phyloP scores from a whole-genome alignment of 2,329 filamentous ascomycete genomes.

The Diaporthe helianthi region DNA sequence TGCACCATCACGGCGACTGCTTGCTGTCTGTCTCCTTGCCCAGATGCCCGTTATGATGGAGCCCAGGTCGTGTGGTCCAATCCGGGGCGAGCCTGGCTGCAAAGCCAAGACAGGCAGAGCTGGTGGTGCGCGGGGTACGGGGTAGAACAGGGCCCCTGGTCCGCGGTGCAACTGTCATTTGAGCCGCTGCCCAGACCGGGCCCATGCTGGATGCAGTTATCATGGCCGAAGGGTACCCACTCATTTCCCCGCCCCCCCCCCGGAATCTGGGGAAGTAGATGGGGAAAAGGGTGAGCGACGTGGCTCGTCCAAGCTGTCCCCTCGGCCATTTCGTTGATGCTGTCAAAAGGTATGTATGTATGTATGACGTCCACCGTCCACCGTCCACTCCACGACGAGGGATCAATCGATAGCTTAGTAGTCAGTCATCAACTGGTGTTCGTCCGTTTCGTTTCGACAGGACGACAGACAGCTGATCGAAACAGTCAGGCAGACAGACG shows the following conservation, averaged over 20 bases:
- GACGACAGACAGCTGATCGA: background rate
- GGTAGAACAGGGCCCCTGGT: background rate
- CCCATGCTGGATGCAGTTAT: constrained; percentile 1
- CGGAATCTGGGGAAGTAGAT: constrained; percentile 13
- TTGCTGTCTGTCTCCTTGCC: constrained; percentile 8
- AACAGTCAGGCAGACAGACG: background rate
- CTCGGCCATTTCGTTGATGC: constrained; percentile 18
- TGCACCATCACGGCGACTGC: too few relatives aligned
- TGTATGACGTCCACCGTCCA: too few relatives aligned
- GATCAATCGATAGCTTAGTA: background rate
- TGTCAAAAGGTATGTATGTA: too few relatives aligned
- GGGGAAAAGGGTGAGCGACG: background rate
- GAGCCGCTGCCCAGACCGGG: constrained; percentile 23
- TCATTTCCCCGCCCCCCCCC: background rate
- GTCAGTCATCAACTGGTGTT: too few relatives aligned
- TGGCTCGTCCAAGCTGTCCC: background rate
- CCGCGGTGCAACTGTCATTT: background rate
- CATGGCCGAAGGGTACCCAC: background rate
- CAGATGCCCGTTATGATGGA: constrained; percentile 20
- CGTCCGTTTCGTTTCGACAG: too few relatives aligned
- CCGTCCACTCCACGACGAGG: too few relatives aligned
- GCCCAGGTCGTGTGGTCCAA: constrained; percentile 18
- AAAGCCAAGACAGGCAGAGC: constrained; percentile 2
- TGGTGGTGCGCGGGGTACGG: constrained; percentile 21
- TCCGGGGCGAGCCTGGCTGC: background rate